Evolutionary conservation across 345 rosid genomes (phyloP), one percentile per base, ranked within the genome.

Genomic region (Pugionium cornutum): DNA sequence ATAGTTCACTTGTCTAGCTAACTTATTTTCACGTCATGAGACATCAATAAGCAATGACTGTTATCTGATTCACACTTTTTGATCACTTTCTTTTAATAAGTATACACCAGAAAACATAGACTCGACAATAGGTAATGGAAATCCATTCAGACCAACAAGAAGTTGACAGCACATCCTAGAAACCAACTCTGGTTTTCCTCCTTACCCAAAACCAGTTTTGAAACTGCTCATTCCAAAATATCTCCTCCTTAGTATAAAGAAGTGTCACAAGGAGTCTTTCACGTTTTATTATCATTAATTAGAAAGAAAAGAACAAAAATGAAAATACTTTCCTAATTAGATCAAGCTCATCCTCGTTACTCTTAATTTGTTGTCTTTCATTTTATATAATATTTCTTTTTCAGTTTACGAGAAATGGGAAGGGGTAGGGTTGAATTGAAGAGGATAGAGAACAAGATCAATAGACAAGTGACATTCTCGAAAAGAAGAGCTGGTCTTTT

Each of bases 341-440:
- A 45, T 74, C 68, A 74, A 55, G 42, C 28, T 66, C 71, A 51
- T 57, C 32, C 61, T 53, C 60, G 58, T 66, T 30, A 53, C 73
- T 67, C 58, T 67, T 18, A 18, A 18, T 50, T 56, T 68, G 48
- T 53, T 59, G 75, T 31, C 18, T 18, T 18, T 18, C 18, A 18
- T 18, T 18, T 18, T 18, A 18, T 18, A 18, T 18, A 18, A 18
- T 18, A 18, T 59, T 69, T 69, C 73, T 63, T 62, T 66, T 48
- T 72, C 73, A 83, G 84, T 76, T 74, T 75, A 34, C 3, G 53
- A 56, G 18, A 18, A 37, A 87, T 87, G 92, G 92, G 92, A 47
- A 84, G 92, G 66, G 92, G 90, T 80, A 83, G 89, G 85, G 94
- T 87, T 87, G 88, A 87, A 79, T 33, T 87, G 84, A 87, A 82